Base-by-base conservation (phyloP, 2,329 filamentous ascomycete species). In the Neofusicoccum sp. region DNA sequence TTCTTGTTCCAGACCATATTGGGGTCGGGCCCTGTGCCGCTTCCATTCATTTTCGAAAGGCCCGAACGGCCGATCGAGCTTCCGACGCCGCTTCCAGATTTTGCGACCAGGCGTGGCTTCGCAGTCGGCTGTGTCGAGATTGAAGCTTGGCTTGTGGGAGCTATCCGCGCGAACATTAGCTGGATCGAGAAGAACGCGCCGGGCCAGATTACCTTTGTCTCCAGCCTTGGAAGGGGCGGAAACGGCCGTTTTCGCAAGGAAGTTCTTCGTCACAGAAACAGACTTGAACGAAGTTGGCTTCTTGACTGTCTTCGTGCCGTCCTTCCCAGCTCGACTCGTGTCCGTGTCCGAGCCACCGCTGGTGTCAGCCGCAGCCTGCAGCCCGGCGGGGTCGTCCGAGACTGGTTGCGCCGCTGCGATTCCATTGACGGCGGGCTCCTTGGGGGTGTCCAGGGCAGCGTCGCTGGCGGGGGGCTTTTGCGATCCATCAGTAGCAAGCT, bases 1-100 rank as follows among this genome's bases (percentile, higher is more conserved):
- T 95, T 96, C 76, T 92, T 93, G 78, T 95, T 96, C 91, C 91
- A 96, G 41, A 96, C 90, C 58, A 84, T 88, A 73, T 80, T 89
- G 31, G 84, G 82, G 73, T 93, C 89, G 12, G 90, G 89, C 28
- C 85, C 86, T 63, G 83, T 71, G 16, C 82, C 80, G 34, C 82
- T 69, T 64, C 87, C 86, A 56, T 83, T 83, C 63, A 85, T 84
- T 68, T 86, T 87, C 59, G 75, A 73, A 60, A 81, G 73, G 51
- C 76, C 76, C 26, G 79, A 66, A 62, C 83, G 83, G 38, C 68
- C 81, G 11, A 80, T 74, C 16, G 82, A 80, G 65, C 84, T 84
- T 53, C 84, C 80, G 45, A 84, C 75, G 47, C 81, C 84, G 65
- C 82, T 85, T 30, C 86, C 89, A 7, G 87, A 85, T 72, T 93